Evolutionary conservation across 768 basidiomycete genomes (phyloP).

Genomic region (Pluteus cervinus): DNA sequence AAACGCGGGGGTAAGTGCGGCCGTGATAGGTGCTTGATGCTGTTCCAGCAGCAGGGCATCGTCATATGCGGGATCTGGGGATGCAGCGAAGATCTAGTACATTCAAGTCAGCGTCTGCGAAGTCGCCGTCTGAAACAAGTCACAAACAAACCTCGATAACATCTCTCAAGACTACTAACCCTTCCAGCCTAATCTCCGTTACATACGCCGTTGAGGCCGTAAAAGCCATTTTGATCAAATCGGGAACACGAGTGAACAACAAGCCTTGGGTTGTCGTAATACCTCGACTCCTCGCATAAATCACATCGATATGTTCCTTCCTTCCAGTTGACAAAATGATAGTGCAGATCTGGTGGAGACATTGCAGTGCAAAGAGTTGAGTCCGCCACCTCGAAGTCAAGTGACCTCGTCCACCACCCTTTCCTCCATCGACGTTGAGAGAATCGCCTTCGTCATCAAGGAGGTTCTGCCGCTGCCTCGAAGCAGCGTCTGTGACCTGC

Average conservation of each 20-base stretch:
- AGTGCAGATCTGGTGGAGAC: slow-evolving; percentile 82
- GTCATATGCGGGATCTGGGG: slow-evolving; percentile 91
- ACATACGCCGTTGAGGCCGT: slow-evolving; percentile 96
- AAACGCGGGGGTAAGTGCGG: slow-evolving; percentile 94
- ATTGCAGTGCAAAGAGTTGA: slow-evolving; percentile 89
- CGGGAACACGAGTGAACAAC: slow-evolving; percentile 80
- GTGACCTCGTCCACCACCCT: slow-evolving; percentile 29
- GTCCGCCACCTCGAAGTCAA: slow-evolving; percentile 90
- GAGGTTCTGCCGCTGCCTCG: slow-evolving; percentile 36
- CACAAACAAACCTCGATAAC: slow-evolving; percentile 70
- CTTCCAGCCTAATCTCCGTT: slow-evolving; percentile 90
- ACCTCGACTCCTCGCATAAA: slow-evolving; percentile 58
- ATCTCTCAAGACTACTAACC: slow-evolving; percentile 82
- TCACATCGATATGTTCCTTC: slow-evolving; percentile 79
- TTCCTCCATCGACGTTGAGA: slow-evolving; percentile 36
- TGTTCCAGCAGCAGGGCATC: slow-evolving; percentile 90
- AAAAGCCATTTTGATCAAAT: slow-evolving; percentile 97
- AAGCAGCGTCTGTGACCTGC: slow-evolving; percentile 61
- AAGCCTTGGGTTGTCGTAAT: slow-evolving; percentile 48
- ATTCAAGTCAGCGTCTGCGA: slow-evolving; percentile 7
- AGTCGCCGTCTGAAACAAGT: background rate
- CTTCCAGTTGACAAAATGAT: slow-evolving; percentile 68
- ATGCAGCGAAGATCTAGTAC: slow-evolving; percentile 82
- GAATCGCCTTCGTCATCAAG: slow-evolving; percentile 95
- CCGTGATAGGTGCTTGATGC: slow-evolving; percentile 96